These are phyloP conservation scores for Flagelloscypha sp. DNA, from an alignment of 768 basidiomycete genomes.

Conservation along the genomic window DNA sequence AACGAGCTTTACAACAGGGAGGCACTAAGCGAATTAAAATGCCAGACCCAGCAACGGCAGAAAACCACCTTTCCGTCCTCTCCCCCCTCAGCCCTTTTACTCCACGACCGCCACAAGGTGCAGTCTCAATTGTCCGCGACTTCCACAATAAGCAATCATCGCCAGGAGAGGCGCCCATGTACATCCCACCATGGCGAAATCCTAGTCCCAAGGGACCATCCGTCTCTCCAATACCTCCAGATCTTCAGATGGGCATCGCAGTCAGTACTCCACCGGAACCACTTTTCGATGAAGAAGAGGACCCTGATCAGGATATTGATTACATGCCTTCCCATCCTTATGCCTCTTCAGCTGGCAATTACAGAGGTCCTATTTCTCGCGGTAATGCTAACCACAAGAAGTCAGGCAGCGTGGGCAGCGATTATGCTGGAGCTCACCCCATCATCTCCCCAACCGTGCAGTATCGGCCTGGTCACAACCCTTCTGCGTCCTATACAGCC, in stretches of 20 bases:
- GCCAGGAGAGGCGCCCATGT: too few species aligned
- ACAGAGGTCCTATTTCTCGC: slow-evolving; percentile 21
- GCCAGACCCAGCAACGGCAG: slow-evolving; percentile 33
- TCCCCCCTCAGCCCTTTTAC: too few species aligned
- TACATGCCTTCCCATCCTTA: slow-evolving; percentile 40
- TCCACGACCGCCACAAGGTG: too few species aligned
- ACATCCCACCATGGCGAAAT: too few species aligned
- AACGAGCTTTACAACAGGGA: slow-evolving; percentile 30
- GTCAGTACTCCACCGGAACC: slow-evolving; percentile 29
- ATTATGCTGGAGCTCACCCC: slow-evolving; percentile 30
- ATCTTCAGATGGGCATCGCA: slow-evolving; percentile 27
- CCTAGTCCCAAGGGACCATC: too few species aligned
- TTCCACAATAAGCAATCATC: too few species aligned
- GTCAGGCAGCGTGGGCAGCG: slow-evolving; percentile 13
- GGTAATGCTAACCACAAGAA: slow-evolving; percentile 17
- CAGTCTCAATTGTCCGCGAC: too few species aligned
- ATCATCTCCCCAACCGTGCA: slow-evolving; percentile 1
- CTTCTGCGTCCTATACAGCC: slow-evolving; percentile 28
- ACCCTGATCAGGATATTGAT: slow-evolving; percentile 21
- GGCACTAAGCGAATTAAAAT: slow-evolving; percentile 34
- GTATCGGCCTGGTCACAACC: slow-evolving; percentile 12
- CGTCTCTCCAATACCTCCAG: too few species aligned
- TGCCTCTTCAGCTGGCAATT: slow-evolving; percentile 33
- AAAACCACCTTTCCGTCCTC: too few species aligned
- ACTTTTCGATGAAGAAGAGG: slow-evolving; percentile 11